Evolutionary conservation across 768 basidiomycete species (phyloP), one percentile per base, ranked within the genome.

Genomic region (Cyathus striatus): DNA sequence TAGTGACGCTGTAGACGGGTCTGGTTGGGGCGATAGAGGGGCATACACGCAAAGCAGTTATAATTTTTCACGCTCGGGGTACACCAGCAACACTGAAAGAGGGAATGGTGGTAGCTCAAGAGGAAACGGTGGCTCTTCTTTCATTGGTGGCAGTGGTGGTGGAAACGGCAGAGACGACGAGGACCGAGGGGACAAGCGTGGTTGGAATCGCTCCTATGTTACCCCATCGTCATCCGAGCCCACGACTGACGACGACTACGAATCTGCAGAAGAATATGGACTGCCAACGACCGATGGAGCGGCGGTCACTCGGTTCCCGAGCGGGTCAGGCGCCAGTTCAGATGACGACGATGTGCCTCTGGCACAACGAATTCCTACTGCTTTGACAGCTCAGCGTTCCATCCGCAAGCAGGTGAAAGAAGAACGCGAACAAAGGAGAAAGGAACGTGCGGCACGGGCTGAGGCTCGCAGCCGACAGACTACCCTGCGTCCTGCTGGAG

Each of bases 261-360:
- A 48, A 14, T 48, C 47, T 5, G 39, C 42, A 12, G 47, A 48
- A 22, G 43, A 40, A 25, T 40, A 48, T 17, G 23, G 35, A 4
- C 38, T 34, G 18, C 23, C 23, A 9, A n/a, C 43, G 6, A n/a
- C n/a, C n/a, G 32, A 17, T 20, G 24, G 35, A 18, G 21, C 30
- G 18, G 9, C 25, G 12, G 21, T 12, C 16, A 38, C 39, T 3
- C 22, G 39, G 7, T 40, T 40, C 39, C 39, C 18, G 34, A n/a
- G 14, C 20, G 27, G 21, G 9, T 43, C 42, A 12, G 14, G 39
- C 13, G 39, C 18, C 16, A 23, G 18, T 23, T 63, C 62, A 23
- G 70, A 75, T 27, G 81, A 88, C 42, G 91, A 95, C 57, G 85
- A 95, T 51, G 69, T 91, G 1, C 92, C 92, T 1, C 72, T 95